These are phyloP conservation scores for Vitis hybrid DNA, from an alignment of 177 flowering plant species.

Conservation along the genomic window DNA sequence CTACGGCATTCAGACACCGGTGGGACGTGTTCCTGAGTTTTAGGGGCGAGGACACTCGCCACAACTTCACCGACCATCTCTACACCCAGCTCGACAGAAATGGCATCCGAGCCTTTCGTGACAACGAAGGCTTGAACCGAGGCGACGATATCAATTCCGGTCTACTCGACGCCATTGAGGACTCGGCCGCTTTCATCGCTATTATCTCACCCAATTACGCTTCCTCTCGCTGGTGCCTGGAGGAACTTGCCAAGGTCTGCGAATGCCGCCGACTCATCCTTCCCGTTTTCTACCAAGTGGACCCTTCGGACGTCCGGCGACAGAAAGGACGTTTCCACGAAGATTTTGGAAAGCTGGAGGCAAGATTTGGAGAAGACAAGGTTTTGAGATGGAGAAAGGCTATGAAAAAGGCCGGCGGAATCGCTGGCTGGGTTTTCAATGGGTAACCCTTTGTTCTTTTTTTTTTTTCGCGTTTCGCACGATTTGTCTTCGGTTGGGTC, in stretches of 20 bases:
- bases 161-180: slow-evolving; percentile 31
- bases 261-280: slow-evolving; percentile 17
- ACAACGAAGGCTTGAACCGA: slow-evolving; percentile 23
- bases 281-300: slow-evolving; percentile 35
- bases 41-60: slow-evolving; percentile 30
- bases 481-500: neutral
- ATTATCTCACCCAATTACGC: slow-evolving; percentile 31
- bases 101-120: slow-evolving; percentile 24
- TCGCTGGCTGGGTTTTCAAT: slow-evolving; percentile 20
- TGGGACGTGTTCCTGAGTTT: slow-evolving; percentile 42
- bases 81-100: slow-evolving; percentile 7
- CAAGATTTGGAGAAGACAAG: neutral
- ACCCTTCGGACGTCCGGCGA: slow-evolving; percentile 22
- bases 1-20: slow-evolving; percentile 7
- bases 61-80: slow-evolving; percentile 23
- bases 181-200: slow-evolving; percentile 23
- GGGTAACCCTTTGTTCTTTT: slow-evolving; percentile 1
- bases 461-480: neutral
- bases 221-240: slow-evolving; percentile 31
- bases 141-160: slow-evolving; percentile 27
- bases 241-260: slow-evolving; percentile 30
- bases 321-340: slow-evolving; percentile 33
- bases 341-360: slow-evolving; percentile 17
- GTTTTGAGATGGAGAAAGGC: slow-evolving; percentile 31
- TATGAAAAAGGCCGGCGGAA: slow-evolving; percentile 30